phyloP scores from a whole-genome alignment of 352 stramenopile species.

The Phytophthora boehmeriae region DNA sequence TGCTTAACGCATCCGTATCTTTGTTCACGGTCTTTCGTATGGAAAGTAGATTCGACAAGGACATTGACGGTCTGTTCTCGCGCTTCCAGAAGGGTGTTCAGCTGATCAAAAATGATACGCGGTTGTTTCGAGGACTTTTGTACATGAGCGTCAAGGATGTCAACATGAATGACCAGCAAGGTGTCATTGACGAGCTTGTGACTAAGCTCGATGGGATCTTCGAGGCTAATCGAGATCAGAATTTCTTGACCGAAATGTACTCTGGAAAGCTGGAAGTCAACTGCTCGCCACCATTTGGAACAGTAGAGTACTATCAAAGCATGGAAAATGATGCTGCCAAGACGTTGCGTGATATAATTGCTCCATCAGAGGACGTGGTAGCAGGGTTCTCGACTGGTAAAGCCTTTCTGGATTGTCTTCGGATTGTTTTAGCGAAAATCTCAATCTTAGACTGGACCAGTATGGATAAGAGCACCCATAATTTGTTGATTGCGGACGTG shows the following conservation, averaged over 20 bases:
- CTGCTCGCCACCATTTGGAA: slow-evolving; percentile 70
- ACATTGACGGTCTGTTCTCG: slow-evolving; percentile 65
- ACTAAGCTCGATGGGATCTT: slow-evolving; percentile 52
- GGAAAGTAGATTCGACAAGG: slow-evolving; percentile 78
- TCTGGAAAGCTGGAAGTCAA: slow-evolving; percentile 59
- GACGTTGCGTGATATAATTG: not conserved
- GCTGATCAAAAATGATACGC: slow-evolving; percentile 59
- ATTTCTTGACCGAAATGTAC: slow-evolving; percentile 77
- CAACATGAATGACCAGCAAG: slow-evolving; percentile 61
- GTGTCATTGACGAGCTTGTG: slow-evolving; percentile 55
- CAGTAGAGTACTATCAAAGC: slow-evolving; percentile 52
- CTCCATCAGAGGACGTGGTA: not conserved
- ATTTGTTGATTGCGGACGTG: slow-evolving; percentile 44
- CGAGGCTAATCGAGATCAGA: slow-evolving; percentile 49
- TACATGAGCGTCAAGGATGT: slow-evolving; percentile 76
- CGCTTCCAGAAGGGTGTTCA: slow-evolving; percentile 69
- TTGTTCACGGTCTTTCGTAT: slow-evolving; percentile 77
- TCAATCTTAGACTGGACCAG: slow-evolving; percentile 74
- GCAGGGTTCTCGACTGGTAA: slow-evolving; percentile 42
- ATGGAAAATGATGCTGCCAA: slow-evolving; percentile 28
- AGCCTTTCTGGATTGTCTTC: slow-evolving; percentile 62
- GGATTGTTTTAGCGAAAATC: slow-evolving; percentile 69
- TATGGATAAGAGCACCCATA: slow-evolving; percentile 50
- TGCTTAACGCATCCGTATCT: slow-evolving; percentile 73
- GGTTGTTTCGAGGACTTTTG: slow-evolving; percentile 58